Evolutionary conservation across 208 protist genomes (phyloP), one percentile per base, ranked within the genome.

Genomic region (Trichomonas tenax): DNA sequence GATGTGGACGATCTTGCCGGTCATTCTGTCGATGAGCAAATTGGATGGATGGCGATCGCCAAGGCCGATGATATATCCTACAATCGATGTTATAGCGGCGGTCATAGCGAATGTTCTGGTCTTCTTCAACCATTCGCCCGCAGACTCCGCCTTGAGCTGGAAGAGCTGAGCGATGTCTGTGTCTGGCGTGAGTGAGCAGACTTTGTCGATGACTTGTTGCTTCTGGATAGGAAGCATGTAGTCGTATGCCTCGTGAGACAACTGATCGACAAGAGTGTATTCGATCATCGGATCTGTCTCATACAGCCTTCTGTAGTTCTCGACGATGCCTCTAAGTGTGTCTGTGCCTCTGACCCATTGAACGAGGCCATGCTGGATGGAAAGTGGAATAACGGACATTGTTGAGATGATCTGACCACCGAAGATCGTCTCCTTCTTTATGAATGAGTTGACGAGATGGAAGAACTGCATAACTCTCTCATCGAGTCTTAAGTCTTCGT

Each of bases 401-500:
- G 36, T 40, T 93, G 23, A 34, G 45, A 93, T 93, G 41, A 93
- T 34, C n/a, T 93, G 41, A 58, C 40, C 41, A 2, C 44, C 14
- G 21, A 93, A 93, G 10, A 38, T 8, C 6, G 40, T 93, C n/a
- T 93, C 44, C 46, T 93, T 48, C 44, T 93, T 93, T 0, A 93
- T 41, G 8, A 51, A 93, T 38, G 86, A 93, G 46, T 93, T 93
- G n/a, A 93, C 44, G 0, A 93, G 38, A 0, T 40, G 11, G 44
- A 96, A 96, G 51, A 96, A 96, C 40, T 96, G 93, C 93, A 96
- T 96, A 26, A 96, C 40, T 48, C 93, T 40, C 72, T 96, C 93
- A 96, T 96, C 93, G 3, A 96, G 45, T 44, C 51, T 31, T 14
- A 96, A 82, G 36, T 96, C 93, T 81, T 96, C 93, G 26, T 81